Base-by-base conservation (phyloP, 306 rosid genomes). In the Castanopsis chinensis region DNA sequence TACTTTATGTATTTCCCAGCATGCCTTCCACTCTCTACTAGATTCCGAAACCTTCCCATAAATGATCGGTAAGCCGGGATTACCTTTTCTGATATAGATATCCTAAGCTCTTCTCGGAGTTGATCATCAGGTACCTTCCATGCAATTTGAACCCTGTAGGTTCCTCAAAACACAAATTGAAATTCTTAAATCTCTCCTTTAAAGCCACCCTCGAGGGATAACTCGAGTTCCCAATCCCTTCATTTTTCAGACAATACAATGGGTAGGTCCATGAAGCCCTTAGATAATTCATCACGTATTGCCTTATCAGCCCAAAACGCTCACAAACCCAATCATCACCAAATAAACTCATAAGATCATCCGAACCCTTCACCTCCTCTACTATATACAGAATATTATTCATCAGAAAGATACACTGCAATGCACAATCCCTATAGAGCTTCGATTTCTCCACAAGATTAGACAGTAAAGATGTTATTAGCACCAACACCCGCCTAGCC, bases 1-100 rank as follows among this genome's bases (percentile, higher is more conserved):
- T 93, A 93, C 90, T 93, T 93, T 64, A 95, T 90, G 86, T 95
- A 93, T 74, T 89, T 95, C 80, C 92, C 93, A 3, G 80, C 83
- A 81, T 93, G 87, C 81, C 96, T 89, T 81, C 97, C 96, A 54
- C 83, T 79, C 74, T 93, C 99, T 53, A 93, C 90, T 83, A 91
- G 99, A 85, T 89, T 71, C 52, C 91, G 81, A 68, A 93, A 93
- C 85, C 99, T 87, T 60, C 99, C 98, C 86, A 89, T 57, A 81
- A 95, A 95, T 3, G 99, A 85, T 65, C 98, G 98, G 85, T 95
- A 95, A 7, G 99, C 98, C 4, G 96, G 99, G 78, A 95, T 85
- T 78, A 91, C 97, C 92, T 89, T 93, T 89, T 93, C 97, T 0
- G 96, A 93, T 73, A 95, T 90, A 18, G 91, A 88, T 78, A 95